Evolutionary conservation across 208 protist species (phyloP), one percentile per base, ranked within the genome.

Genomic region (Blechomonas ayalai): DNA sequence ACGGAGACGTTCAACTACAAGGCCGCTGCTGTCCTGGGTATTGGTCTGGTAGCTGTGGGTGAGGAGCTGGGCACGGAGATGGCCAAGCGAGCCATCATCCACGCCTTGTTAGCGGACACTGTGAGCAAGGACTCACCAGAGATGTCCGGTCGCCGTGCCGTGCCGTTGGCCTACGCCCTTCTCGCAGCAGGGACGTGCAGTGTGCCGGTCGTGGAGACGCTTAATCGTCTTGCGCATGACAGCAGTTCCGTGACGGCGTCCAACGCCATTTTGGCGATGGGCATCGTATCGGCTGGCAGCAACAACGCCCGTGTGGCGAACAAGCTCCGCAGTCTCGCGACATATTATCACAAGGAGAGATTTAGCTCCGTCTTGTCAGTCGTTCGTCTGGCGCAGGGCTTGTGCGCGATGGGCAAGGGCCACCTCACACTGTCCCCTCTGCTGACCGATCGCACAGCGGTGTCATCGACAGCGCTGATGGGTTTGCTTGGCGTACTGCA

Each of bases 361-460:
- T 91, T 87, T 52, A 54, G 80, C 12, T 73, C 73, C 29, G 60
- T 82, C 16, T 61, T 82, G 22, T 95, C 94, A 50, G 58, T 86
- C 2, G 82, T 93, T 23, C 76, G 81, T 27, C 78, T 96, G 16
- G 72, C 90, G 2, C 81, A 98, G 73, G 98, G 97, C 8, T 73
- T 99, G 4, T 80, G 98, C 6, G 90, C 98, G 66, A 86, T 99
- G 64, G 98, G 98, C 45, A 99, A 99, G 69, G 98, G 98, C 23
- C 95, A 98, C 20, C 79, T 99, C 16, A 97, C 95, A 10, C 64
- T 99, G 12, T 87, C 67, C 6, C 97, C 97, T 5, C 84, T 97
- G 53, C 89, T 98, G 55, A 89, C 87, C 31, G 97, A 99, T 58
- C 59, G 81, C 47, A 62, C 55, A 2, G 40, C 96, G 40, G 69